These are phyloP conservation scores for Candida labiduridarum DNA, from an alignment of 1,139 yeast genomes.

Conservation along the genomic window DNA sequence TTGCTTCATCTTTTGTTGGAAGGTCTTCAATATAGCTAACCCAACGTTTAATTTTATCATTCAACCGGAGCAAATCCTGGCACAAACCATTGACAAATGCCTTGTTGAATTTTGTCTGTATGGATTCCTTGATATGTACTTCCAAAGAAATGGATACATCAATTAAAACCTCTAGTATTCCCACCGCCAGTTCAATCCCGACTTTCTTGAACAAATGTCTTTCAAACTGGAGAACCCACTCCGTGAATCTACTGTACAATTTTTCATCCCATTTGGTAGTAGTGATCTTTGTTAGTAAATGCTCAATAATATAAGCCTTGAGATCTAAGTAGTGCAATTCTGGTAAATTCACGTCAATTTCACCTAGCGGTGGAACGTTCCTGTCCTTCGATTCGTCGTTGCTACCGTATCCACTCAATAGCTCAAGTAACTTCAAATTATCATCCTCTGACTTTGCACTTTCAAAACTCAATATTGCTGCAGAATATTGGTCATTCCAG, in stretches of 20 bases:
- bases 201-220: conserved; percentile 12
- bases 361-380: conserved; percentile 7
- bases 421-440: conserved; percentile 38
- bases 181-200: conserved; percentile 18
- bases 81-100: conserved; percentile 28
- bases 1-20: conserved; percentile 1
- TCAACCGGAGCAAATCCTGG: conserved; percentile 39
- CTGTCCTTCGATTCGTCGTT: conserved; percentile 13
- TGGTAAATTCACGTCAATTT: conserved; percentile 16
- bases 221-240: conserved; percentile 42
- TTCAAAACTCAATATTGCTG: conserved; percentile 19
- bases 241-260: conserved; percentile 26
- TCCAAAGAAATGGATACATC: conserved; percentile 47
- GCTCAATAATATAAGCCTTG: conserved; percentile 45
- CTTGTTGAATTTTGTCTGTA: conserved; percentile 16
- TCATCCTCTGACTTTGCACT: conserved; percentile 29
- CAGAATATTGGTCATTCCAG: conserved; percentile 25
- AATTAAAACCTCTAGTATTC: conserved; percentile 58
- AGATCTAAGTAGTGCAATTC: conserved; percentile 47
- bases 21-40: conserved; percentile 19
- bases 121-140: conserved; percentile 27
- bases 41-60: conserved; percentile 47
- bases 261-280: conserved; percentile 30
- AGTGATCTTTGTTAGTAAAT: conserved; percentile 30
- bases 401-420: conserved; percentile 39